Percentiles rank a stretch among this genome's conserved stretches.
phyloP scores from a whole-genome alignment of 495 filamentous ascomycete species.

The Aspergillus leporis region DNA sequence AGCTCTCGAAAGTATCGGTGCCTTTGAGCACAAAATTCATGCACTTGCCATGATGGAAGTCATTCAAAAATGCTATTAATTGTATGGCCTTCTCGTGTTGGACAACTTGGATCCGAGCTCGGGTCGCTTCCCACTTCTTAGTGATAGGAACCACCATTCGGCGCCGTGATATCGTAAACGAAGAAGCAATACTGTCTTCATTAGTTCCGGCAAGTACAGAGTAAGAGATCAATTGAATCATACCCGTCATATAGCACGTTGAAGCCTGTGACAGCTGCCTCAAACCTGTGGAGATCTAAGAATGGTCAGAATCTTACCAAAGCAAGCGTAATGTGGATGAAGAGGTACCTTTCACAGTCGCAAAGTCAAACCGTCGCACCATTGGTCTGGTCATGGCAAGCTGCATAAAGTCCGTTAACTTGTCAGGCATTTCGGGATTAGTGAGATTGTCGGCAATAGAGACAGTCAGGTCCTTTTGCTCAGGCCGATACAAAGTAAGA shows the following conservation, averaged over 20 bases:
- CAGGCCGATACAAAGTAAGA: slow-evolving; percentile 62
- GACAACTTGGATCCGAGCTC: slow-evolving; percentile 76
- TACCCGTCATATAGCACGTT: slow-evolving; percentile 70
- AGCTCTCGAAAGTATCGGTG: slow-evolving; percentile 76
- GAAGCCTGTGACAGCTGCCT: slow-evolving; percentile 76
- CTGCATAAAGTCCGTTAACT: slow-evolving; percentile 56
- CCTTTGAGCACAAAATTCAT: slow-evolving; percentile 84
- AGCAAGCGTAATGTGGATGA: neutral
- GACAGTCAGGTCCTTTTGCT: slow-evolving; percentile 67
- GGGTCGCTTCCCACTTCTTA: slow-evolving; percentile 82
- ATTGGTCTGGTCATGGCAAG: slow-evolving; percentile 39
- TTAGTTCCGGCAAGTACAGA: neutral
- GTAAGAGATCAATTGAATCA: neutral
- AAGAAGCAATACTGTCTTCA: slow-evolving; percentile 46
- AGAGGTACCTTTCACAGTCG: slow-evolving; percentile 36
- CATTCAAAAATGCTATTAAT: slow-evolving; percentile 75
- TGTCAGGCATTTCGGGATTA: slow-evolving; percentile 53
- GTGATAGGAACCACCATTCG: slow-evolving; percentile 86
- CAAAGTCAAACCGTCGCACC: slow-evolving; percentile 45
- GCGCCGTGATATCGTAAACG: slow-evolving; percentile 79
- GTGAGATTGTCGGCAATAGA: slow-evolving; percentile 65
- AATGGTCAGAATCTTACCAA: slow-evolving; percentile 38
- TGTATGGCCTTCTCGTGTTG: slow-evolving; percentile 70
- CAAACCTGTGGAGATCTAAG: slow-evolving; percentile 71
- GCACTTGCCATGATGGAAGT: slow-evolving; percentile 78